Evolutionary conservation across 306 rosid species (phyloP).

Genomic region (Mucuna pruriens): DNA sequence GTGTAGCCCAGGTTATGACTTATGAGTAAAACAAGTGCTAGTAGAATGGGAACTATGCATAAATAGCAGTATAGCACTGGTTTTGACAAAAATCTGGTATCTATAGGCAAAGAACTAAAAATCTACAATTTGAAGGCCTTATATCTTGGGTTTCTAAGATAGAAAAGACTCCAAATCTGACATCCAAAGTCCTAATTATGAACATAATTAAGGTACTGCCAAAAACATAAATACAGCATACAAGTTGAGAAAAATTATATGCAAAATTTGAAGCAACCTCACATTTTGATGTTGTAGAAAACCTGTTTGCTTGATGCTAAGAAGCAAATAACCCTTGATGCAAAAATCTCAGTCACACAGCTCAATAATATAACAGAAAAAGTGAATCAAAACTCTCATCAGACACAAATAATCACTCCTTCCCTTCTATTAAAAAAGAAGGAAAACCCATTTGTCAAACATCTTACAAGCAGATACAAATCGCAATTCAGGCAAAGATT

Average conservation of each 20-base stretch:
- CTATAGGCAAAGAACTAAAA: background rate
- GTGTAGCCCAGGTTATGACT: background rate
- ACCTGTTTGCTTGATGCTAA: background rate
- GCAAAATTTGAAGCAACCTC: background rate
- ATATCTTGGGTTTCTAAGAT: background rate
- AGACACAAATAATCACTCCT: background rate
- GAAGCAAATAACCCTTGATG: background rate
- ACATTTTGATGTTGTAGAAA: background rate
- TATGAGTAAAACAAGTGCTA: background rate
- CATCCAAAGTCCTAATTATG: background rate
- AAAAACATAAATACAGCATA: background rate
- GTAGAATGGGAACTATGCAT: background rate
- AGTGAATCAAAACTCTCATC: background rate
- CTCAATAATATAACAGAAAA: background rate
- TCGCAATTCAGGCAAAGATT: background rate
- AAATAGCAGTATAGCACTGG: background rate
- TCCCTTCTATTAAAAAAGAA: too few species aligned
- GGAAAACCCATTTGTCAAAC: conserved; percentile 20
- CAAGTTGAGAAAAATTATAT: background rate
- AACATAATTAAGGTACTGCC: background rate
- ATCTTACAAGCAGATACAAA: background rate
- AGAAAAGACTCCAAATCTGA: background rate
- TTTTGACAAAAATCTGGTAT: background rate
- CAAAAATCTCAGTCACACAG: background rate
- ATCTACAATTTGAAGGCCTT: background rate